Percentiles rank a stretch among this genome's conserved stretches.
These are phyloP conservation scores for Coemansia sp. DNA, from an alignment of 192 early-diverging fungal genomes.

Conservation along the genomic window DNA sequence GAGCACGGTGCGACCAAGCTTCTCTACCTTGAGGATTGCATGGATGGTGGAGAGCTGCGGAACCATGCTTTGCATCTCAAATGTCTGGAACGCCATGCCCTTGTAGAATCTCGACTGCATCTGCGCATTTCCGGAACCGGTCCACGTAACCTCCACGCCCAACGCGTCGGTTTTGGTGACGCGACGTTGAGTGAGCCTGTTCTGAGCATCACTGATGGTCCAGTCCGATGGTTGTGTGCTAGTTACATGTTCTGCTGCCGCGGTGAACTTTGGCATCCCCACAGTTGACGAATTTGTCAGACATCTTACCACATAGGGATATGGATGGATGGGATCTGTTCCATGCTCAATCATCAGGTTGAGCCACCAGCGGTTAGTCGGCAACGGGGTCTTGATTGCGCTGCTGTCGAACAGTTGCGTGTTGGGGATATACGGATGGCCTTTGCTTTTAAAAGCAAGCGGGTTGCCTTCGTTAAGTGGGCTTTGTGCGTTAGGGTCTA, in stretches of 20 bases:
- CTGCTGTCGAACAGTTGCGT: constrained; percentile 23
- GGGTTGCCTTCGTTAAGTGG: constrained; percentile 18
- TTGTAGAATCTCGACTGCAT: constrained; percentile 55
- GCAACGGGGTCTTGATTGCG: constrained; percentile 18
- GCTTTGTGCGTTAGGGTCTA: constrained; percentile 40
- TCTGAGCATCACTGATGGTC: constrained; percentile 21
- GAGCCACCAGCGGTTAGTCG: constrained; percentile 55
- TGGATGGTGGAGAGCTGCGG: constrained; percentile 44
- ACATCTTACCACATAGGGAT: constrained; percentile 50
- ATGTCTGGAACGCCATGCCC: constrained; percentile 55
- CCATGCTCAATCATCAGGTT: constrained; percentile 50
- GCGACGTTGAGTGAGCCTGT: constrained; percentile 27
- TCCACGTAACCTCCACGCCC: constrained; percentile 50
- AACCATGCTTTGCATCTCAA: constrained; percentile 28
- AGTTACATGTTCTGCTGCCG: constrained; percentile 9
- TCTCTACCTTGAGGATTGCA: constrained; percentile 33
- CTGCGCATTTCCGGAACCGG: constrained; percentile 2
- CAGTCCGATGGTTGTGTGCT: constrained; percentile 31
- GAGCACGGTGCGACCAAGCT: constrained; percentile 26
- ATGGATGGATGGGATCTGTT: constrained; percentile 41
- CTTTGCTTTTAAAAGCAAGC: constrained; percentile 8
- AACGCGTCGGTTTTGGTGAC: constrained; percentile 40
- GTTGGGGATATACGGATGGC: constrained; percentile 31
- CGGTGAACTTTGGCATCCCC: constrained; percentile 36
- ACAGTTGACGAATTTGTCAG: constrained; percentile 20